Evolutionary conservation across 1,139 yeast genomes (phyloP).

Genomic region (Yueomyces sp.): DNA sequence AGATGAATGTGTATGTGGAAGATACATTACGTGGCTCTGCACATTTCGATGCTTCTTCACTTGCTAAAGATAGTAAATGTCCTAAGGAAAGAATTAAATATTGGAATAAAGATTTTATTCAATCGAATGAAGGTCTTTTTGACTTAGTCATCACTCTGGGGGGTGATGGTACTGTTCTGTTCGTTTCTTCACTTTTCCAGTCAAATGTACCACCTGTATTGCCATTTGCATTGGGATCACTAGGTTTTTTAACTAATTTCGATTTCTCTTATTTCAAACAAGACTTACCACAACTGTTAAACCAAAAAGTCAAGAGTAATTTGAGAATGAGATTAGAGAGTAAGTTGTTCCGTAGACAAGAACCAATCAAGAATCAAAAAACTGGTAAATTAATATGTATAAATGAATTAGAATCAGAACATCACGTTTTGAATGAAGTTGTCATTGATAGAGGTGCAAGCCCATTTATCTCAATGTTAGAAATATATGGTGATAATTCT

Average conservation of each 20-base stretch:
- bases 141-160: constrained; percentile 75
- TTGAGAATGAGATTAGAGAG: constrained; percentile 76
- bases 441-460: constrained; percentile 84
- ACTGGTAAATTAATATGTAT: constrained; percentile 26
- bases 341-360: constrained; percentile 31
- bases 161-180: constrained; percentile 84
- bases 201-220: constrained; percentile 79
- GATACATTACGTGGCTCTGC: constrained; percentile 44
- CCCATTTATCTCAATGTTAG: constrained; percentile 75
- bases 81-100: constrained; percentile 34
- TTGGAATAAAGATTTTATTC: constrained; percentile 55
- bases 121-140: constrained; percentile 38
- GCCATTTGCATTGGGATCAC: constrained; percentile 66
- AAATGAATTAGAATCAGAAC: constrained; percentile 52
- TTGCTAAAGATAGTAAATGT: constrained; percentile 19
- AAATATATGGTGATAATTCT: constrained; percentile 70
- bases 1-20: constrained; percentile 60
- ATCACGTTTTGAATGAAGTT: constrained; percentile 71
- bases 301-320: constrained; percentile 63
- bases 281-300: constrained; percentile 42
- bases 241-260: constrained; percentile 74
- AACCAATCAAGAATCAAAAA: constrained; percentile 8
- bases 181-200: constrained; percentile 69
- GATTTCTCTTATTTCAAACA: constrained; percentile 56
- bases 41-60: constrained; percentile 42